These are phyloP conservation scores for Alternaria metachromatica DNA, from an alignment of 2,329 filamentous ascomycete species.

Conservation along the genomic window DNA sequence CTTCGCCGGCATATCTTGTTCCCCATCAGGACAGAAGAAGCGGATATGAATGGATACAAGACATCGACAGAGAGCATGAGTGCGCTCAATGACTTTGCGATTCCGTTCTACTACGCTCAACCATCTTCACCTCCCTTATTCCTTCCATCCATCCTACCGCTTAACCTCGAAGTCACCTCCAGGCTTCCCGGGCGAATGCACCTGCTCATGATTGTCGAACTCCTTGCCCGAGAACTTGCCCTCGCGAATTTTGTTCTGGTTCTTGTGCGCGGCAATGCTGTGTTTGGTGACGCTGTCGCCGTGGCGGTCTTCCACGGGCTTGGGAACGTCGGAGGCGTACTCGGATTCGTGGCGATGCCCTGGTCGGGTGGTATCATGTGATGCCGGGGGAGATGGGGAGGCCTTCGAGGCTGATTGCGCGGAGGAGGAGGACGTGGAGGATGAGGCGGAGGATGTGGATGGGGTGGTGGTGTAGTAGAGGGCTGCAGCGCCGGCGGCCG, in stretches of 20 bases:
- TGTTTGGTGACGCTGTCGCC: constrained; percentile 34
- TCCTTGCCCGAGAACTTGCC: constrained; percentile 33
- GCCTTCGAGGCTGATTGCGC: not conserved
- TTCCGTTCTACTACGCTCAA: not conserved
- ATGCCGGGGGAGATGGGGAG: not conserved
- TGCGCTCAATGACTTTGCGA: not conserved
- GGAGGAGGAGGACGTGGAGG: not conserved
- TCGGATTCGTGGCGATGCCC: constrained; percentile 14
- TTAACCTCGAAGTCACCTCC: constrained; percentile 31
- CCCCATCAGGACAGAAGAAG: no score
- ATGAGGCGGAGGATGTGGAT: not conserved
- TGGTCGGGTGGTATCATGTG: not conserved
- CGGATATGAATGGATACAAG: no score
- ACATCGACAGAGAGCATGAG: not conserved
- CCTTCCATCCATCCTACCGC: constrained; percentile 6
- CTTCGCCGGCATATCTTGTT: no score
- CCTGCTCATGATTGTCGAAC: constrained; percentile 36
- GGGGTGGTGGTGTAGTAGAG: constrained; percentile 22
- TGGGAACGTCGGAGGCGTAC: constrained; percentile 27
- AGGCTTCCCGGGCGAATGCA: constrained; percentile 25
- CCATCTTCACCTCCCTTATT: not conserved
- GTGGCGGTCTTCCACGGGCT: constrained; percentile 34
- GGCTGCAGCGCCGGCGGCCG: constrained; percentile 20
- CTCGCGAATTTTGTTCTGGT: constrained; percentile 28
- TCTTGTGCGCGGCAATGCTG: constrained; percentile 34